Percentiles rank a stretch among this genome's conserved stretches.
Conservation (phyloP, 2,329 filamentous ascomycete species). For the Amphichorda felina region DNA sequence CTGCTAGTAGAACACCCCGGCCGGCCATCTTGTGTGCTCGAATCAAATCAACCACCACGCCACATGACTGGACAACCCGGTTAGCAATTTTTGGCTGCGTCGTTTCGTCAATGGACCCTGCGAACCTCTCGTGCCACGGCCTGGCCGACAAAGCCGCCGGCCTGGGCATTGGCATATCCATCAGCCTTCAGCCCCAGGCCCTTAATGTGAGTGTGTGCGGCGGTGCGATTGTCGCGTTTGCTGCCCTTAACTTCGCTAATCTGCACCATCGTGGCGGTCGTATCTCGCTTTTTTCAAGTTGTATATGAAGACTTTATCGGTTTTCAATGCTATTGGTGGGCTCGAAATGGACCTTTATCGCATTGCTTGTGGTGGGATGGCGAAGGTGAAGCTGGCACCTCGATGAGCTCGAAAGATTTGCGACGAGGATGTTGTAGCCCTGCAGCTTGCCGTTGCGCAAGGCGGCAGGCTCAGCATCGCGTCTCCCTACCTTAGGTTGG, state of each 20-base stretch:
- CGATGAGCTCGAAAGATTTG: conserved; percentile 18
- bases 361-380: not conserved
- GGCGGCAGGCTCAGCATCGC: not conserved
- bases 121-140: conserved; percentile 74
- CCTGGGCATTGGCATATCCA: conserved; percentile 71
- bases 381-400: not conserved
- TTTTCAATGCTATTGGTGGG: not conserved
- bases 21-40: conserved; percentile 96
- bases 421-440: conserved; percentile 15
- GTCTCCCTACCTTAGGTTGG: conserved; percentile 4
- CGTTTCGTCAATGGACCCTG: not conserved
- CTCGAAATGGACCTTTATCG: not conserved
- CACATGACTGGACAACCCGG: conserved; percentile 55
- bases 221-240: conserved; percentile 89
- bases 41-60: conserved; percentile 92
- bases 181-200: conserved; percentile 78
- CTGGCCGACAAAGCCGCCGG: conserved; percentile 84
- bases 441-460: conserved; percentile 7
- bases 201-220: conserved; percentile 96
- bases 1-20: conserved; percentile 82
- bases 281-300: not conserved
- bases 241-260: conserved; percentile 93
- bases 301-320: not conserved
- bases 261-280: conserved; percentile 55
- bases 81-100: not conserved